Percentiles rank a stretch among this genome's conserved stretches.
Evolutionary conservation across 768 basidiomycete genomes (phyloP).

Genomic region (Collybia sordida): DNA sequence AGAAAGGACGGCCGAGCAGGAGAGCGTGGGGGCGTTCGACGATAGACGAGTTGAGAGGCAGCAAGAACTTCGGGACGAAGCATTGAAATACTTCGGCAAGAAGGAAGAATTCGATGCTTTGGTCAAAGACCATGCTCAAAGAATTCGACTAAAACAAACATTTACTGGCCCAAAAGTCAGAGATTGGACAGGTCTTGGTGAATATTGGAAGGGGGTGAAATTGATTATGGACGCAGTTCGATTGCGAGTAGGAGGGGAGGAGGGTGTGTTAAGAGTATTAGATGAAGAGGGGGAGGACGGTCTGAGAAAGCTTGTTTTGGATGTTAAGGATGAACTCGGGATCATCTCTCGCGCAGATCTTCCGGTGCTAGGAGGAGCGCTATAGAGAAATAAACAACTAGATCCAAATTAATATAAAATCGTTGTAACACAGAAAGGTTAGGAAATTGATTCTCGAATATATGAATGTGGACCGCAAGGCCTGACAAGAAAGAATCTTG

Average conservation of each 20-base stretch:
- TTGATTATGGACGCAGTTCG: constrained; percentile 50
- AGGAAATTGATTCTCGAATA: no score
- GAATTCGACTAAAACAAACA: constrained; percentile 34
- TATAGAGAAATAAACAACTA: no score
- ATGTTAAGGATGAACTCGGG: constrained; percentile 31
- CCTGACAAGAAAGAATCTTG: no score
- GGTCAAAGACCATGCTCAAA: constrained; percentile 23
- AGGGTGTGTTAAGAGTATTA: constrained; percentile 36
- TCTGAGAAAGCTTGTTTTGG: constrained; percentile 35
- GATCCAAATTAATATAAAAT: no score
- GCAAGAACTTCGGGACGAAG: constrained; percentile 36
- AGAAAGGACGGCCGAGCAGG: constrained; percentile 11
- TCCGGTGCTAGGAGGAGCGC: no score
- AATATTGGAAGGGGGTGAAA: constrained; percentile 43
- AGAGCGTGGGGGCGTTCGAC: constrained; percentile 7
- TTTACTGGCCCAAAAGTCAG: constrained; percentile 52
- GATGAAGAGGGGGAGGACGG: constrained; percentile 36
- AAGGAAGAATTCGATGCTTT: constrained; percentile 44
- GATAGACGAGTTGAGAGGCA: constrained; percentile 20
- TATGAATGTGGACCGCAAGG: no score
- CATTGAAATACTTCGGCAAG: constrained; percentile 52
- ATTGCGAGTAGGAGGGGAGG: constrained; percentile 44
- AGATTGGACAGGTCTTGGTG: constrained; percentile 52
- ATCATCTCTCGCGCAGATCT: constrained; percentile 4
- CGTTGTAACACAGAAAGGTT: no score